Conservation (phyloP, 1,284 basidiomycete genomes). For the Fomitopsis pinicola region DNA sequence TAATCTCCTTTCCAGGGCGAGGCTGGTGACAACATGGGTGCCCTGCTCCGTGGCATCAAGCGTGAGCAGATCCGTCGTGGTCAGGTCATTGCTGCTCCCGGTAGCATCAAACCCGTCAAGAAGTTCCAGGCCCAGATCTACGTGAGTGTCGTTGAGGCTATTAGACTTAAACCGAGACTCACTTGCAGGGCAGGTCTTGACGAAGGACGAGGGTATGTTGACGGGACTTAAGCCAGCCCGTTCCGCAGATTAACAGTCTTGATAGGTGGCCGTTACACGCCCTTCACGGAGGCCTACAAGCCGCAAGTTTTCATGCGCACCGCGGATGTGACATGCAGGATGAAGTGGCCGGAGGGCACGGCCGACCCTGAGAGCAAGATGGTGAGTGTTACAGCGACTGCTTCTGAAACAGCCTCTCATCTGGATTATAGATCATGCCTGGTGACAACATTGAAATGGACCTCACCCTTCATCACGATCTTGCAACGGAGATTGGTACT, state of each 20-base stretch:
- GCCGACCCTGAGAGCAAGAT: slow-evolving; percentile 78
- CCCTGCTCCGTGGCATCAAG: slow-evolving; percentile 94
- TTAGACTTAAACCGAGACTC: neutral
- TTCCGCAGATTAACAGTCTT: neutral
- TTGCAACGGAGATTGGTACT: slow-evolving; percentile 89
- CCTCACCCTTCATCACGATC: slow-evolving; percentile 82
- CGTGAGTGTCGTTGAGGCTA: slow-evolving; percentile 37
- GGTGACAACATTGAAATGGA: slow-evolving; percentile 97
- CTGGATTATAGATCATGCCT: slow-evolving; percentile 78
- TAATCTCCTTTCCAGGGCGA: slow-evolving; percentile 57
- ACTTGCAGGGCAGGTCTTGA: slow-evolving; percentile 61
- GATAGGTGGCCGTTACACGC: slow-evolving; percentile 86
- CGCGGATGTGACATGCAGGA: slow-evolving; percentile 85
- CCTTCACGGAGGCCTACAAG: slow-evolving; percentile 95
- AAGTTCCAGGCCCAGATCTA: slow-evolving; percentile 95
- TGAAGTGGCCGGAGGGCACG: slow-evolving; percentile 87
- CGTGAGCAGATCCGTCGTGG: slow-evolving; percentile 95
- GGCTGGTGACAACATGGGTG: slow-evolving; percentile 99
- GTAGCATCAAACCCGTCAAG: slow-evolving; percentile 92
- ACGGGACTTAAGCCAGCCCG: neutral
- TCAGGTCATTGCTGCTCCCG: slow-evolving; percentile 87
- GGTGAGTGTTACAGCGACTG: slow-evolving; percentile 37
- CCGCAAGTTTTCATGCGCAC: slow-evolving; percentile 98
- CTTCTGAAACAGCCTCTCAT: neutral
- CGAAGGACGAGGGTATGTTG: slow-evolving; percentile 81